Base-by-base conservation (phyloP, 768 basidiomycete genomes). In the Leucocoprinus sp. region DNA sequence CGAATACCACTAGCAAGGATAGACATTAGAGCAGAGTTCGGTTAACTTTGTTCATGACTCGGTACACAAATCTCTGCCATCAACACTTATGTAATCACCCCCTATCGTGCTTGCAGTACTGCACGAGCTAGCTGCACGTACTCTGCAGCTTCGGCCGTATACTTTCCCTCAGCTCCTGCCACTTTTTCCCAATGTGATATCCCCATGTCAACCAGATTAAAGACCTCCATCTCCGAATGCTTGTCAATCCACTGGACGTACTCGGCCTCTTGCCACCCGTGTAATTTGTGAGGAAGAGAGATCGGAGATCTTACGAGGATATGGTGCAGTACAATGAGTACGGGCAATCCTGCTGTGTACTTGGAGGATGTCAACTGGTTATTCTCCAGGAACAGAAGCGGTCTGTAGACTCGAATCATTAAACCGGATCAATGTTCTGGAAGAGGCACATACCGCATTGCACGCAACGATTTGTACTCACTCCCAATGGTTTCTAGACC, bases 241-340 rank as follows among this genome's bases (percentile, higher is more conserved):
- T 96, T 93, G 49, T 90, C 85, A 9, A 98, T 73, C 93, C 93
- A 99, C 35, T 89, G 78, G 39, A 96, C 88, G 61, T 99, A 99
- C 67, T 98, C 96, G 3, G 84, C 75, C 58, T 97, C 92, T 47
- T 88, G 84, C 95, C 96, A 98, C 0, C 86, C 84, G 57, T 97
- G 92, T 45, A 92, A 62, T 39, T 76, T 74, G 60, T 99, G 91
- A 8, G 96, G 95, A 29, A 98, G 71, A 4, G 85, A 77, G 43
- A 90, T 71, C 0, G 87, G 83, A 1, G 90, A 90, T 8, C 90
- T 82, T 19, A 98, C 93, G 26, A 96, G 72, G 54, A 96, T 84
- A 52, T 96, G 84, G 57, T 98, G 93, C 12, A 97, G 67, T 12
- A 98, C 84, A 53, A 96, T 78, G 17, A 97, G 71, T 4, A 89